These are phyloP conservation scores for Fonsecaea pedrosoi DNA, from an alignment of 2,329 filamentous ascomycete species.

Conservation along the genomic window DNA sequence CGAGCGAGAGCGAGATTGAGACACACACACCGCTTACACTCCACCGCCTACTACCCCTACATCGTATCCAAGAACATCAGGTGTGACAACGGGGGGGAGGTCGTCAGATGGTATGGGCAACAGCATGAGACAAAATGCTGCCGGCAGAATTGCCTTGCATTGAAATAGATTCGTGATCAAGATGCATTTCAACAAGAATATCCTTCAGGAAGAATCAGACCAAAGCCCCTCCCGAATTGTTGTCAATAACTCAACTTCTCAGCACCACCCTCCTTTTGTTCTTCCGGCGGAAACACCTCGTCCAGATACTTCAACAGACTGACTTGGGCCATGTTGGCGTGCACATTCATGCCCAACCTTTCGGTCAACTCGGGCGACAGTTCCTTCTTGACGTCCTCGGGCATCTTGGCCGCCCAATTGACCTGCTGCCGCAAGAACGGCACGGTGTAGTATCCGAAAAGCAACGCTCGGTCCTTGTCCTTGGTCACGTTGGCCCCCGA, in stretches of 20 bases:
- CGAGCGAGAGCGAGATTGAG: neutral
- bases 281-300: slow-evolving; percentile 13
- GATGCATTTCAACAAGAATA: too few species aligned
- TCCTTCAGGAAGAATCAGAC: too few species aligned
- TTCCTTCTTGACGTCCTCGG: slow-evolving; percentile 41
- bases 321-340: slow-evolving; percentile 18
- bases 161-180: neutral
- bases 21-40: too few species aligned
- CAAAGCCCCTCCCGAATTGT: too few species aligned
- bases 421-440: slow-evolving; percentile 44
- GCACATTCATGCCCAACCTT: slow-evolving; percentile 40
- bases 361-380: slow-evolving; percentile 41
- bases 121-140: too few species aligned
- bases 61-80: neutral
- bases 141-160: too few species aligned
- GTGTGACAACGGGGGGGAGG: too few species aligned
- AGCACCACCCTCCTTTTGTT: neutral
- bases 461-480: slow-evolving; percentile 44
- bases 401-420: slow-evolving; percentile 45
- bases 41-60: too few species aligned
- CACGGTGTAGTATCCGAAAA: slow-evolving; percentile 46
- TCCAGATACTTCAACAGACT: slow-evolving; percentile 14
- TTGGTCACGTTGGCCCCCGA: slow-evolving; percentile 44
- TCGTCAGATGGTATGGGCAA: too few species aligned
- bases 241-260: slow-evolving; percentile 9